phyloP scores from a whole-genome alignment of 2,329 filamentous ascomycete species.

The Exophiala dermatitidis region DNA sequence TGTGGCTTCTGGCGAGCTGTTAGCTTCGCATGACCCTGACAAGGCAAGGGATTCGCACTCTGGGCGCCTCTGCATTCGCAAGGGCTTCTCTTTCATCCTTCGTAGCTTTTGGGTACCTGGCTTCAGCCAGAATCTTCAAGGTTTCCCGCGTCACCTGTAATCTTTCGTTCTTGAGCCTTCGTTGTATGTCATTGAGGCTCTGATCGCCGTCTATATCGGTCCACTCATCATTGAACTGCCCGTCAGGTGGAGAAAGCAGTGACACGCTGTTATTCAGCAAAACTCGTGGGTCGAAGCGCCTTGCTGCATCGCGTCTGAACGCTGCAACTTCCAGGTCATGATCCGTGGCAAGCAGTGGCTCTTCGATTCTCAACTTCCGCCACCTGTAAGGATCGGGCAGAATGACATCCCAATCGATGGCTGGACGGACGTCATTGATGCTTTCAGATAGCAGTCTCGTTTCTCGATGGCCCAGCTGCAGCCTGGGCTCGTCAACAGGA shows the following conservation, averaged over 20 bases:
- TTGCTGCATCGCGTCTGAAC: constrained; percentile 29
- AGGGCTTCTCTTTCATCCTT: constrained; percentile 2
- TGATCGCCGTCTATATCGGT: constrained; percentile 4
- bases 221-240: constrained; percentile 11
- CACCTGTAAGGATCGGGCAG: constrained; percentile 25
- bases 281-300: background rate
- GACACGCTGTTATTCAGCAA: background rate
- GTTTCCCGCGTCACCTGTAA: constrained; percentile 16
- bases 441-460: constrained; percentile 31
- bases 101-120: background rate
- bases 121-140: constrained; percentile 6
- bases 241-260: background rate
- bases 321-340: constrained; percentile 39
- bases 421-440: constrained; percentile 19
- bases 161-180: constrained; percentile 9
- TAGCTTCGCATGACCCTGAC: background rate
- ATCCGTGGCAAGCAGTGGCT: constrained; percentile 39
- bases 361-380: constrained; percentile 37
- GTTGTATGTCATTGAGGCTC: background rate
- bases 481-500: constrained; percentile 30
- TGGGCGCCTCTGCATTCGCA: background rate
- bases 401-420: constrained; percentile 21
- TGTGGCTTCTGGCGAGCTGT: constrained; percentile 2
- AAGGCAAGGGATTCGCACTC: background rate
- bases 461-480: constrained; percentile 31